A percentile compares a stretch with the other conserved stretches of the same genome.
These are phyloP conservation scores for Discostella stelligera DNA, from an alignment of 352 stramenopile species.

Conservation along the genomic window DNA sequence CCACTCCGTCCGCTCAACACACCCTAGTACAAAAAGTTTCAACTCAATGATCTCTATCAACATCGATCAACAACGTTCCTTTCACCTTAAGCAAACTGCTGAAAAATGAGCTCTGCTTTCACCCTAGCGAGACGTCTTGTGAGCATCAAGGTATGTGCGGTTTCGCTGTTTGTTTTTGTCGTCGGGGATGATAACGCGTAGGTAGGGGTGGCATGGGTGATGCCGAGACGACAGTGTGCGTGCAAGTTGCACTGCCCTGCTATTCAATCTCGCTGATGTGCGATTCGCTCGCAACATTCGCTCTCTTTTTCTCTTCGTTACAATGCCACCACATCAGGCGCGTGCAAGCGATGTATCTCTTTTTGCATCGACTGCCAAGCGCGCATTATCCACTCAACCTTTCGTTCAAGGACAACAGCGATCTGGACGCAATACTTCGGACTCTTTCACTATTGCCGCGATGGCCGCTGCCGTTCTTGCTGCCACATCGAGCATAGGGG, in stretches of 20 bases:
- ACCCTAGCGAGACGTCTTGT: conserved; percentile 30
- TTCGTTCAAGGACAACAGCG: conserved; percentile 17
- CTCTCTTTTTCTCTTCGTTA: neutral
- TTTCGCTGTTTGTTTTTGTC: conserved; percentile 5
- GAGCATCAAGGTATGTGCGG: conserved; percentile 32
- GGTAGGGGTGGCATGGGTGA: neutral
- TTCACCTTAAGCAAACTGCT: neutral
- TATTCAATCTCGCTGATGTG: neutral
- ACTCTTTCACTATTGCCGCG: conserved; percentile 8
- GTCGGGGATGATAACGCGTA: neutral
- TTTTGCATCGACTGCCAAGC: conserved; percentile 22
- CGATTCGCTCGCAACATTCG: neutral
- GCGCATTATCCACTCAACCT: conserved; percentile 29
- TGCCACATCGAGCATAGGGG: conserved; percentile 2
- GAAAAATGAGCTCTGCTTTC: conserved; percentile 24
- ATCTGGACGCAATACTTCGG: neutral
- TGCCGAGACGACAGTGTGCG: too few relatives aligned
- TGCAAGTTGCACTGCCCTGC: neutral
- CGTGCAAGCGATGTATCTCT: conserved; percentile 7
- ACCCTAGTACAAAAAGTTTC: too few relatives aligned
- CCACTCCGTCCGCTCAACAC: too few relatives aligned
- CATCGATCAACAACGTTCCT: too few relatives aligned
- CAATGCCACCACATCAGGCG: neutral
- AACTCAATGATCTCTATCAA: too few relatives aligned
- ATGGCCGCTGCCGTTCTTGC: conserved; percentile 29